Base-by-base conservation (phyloP, 805 yeast species). In the Candida xiaguanensis region DNA sequence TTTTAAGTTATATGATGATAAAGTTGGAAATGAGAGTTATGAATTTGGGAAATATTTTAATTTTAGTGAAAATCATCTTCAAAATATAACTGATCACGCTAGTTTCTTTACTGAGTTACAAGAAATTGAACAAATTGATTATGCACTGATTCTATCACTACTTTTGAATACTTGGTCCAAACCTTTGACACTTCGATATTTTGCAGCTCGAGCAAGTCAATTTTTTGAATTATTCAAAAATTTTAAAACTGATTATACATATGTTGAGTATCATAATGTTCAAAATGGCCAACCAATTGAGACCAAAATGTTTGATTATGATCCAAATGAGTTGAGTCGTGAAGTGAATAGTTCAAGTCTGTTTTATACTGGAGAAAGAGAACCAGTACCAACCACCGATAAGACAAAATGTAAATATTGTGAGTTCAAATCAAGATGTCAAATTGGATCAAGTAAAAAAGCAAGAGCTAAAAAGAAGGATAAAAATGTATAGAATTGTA, bases 301-400 rank as follows among this genome's bases (percentile, higher is more conserved):
- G 18, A 67, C 67, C 14, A 51, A 65, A 0, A 34, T 51, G 7
- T 74, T 74, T 39, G 41, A 55, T 3, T 78, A 67, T 49, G 61
- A 70, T 35, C 49, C 52, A 4, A 36, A 45, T 0, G 50, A 44
- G 9, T 49, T 77, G 2, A 44, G 58, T 1, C 25, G 46, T 2
- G 53, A 61, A 6, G 53, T 74, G 2, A 32, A 45, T 0, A 46
- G 54, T 8, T 65, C 78, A 2, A 47, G 74, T 37, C 51, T 52
- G 17, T 74, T 79, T 45, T 83, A 89, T 89, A 63, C 65, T 48
- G 89, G 89, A 0, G 48, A 57, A 23, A 58, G 84, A 33, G 55
- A 53, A 3, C 85, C 86, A 1, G 51, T 49, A 22, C 71, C 70
- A 5, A 65, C 75, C 3, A 49, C 53, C 7, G 74, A 55, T 46